Conservation (phyloP, 148 eudicot species). For the Rhododendron vialii region DNA sequence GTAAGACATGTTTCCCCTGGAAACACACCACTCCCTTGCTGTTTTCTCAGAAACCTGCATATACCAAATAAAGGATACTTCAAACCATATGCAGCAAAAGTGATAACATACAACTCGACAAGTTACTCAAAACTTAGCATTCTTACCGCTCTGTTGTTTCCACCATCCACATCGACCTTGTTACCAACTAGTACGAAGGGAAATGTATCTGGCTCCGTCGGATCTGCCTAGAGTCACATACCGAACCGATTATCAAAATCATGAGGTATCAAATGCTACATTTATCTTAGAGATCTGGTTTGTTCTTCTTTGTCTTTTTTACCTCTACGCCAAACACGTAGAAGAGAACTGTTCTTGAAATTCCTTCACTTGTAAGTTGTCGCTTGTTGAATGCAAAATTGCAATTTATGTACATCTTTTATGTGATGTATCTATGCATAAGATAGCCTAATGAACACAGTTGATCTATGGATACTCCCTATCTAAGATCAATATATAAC, state of each 20-base stretch:
- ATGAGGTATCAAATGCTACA: neutral
- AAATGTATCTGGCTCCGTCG: conserved; percentile 42
- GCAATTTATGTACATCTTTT: neutral
- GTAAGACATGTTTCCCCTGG: conserved; percentile 43
- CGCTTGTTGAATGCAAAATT: neutral
- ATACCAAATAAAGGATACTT: neutral
- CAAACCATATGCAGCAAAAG: neutral
- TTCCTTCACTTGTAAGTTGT: neutral
- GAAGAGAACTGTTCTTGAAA: neutral
- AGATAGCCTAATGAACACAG: neutral
- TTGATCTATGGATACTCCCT: neutral
- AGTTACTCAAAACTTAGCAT: neutral
- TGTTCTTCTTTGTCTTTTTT: neutral
- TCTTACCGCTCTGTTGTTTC: conserved; percentile 45
- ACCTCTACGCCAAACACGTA: neutral
- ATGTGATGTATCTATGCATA: neutral
- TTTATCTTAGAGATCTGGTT: neutral
- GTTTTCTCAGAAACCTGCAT: conserved; percentile 43
- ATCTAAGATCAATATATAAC: neutral
- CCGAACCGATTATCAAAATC: neutral
- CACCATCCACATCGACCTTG: conserved; percentile 55
- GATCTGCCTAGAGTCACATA: conserved; percentile 36
- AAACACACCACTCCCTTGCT: conserved; percentile 62
- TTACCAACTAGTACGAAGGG: conserved; percentile 68
- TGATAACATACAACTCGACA: neutral